phyloP scores from a whole-genome alignment of 768 basidiomycete genomes.

The Pholiota conissans region DNA sequence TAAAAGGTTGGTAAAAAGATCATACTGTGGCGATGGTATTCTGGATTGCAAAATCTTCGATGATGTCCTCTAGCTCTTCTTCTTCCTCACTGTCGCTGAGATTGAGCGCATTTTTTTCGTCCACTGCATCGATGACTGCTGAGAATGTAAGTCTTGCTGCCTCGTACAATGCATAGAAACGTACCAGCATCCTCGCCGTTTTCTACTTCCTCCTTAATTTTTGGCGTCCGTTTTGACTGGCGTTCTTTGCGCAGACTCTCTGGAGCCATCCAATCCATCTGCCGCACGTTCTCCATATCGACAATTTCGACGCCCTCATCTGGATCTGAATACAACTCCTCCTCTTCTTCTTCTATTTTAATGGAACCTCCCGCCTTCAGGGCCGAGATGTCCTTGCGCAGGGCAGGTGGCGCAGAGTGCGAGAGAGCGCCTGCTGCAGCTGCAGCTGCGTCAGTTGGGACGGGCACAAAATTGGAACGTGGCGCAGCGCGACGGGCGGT shows the following conservation, averaged over 20 bases:
- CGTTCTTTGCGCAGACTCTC: slow-evolving; percentile 63
- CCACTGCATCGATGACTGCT: slow-evolving; percentile 16
- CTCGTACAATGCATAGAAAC: slow-evolving; percentile 3
- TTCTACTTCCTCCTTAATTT: slow-evolving; percentile 45
- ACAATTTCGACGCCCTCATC: slow-evolving; percentile 87
- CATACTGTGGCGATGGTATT: slow-evolving; percentile 40
- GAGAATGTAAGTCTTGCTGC: background rate
- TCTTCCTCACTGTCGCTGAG: slow-evolving; percentile 79
- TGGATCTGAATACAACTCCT: slow-evolving; percentile 79
- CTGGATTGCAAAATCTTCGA: slow-evolving; percentile 62
- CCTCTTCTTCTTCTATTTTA: slow-evolving; percentile 37
- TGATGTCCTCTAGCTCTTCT: slow-evolving; percentile 75
- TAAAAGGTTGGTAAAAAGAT: background rate
- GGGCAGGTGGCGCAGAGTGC: slow-evolving; percentile 46
- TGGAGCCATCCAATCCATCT: slow-evolving; percentile 90
- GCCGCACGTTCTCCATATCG: slow-evolving; percentile 74
- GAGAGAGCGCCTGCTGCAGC: slow-evolving; percentile 52
- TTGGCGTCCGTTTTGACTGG: slow-evolving; percentile 21
- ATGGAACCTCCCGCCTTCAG: slow-evolving; percentile 26
- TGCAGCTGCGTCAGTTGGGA: slow-evolving; percentile 39
- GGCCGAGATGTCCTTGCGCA: slow-evolving; percentile 44
- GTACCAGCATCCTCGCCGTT: slow-evolving; percentile 23
- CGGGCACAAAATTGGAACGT: slow-evolving; percentile 57
- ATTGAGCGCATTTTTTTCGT: slow-evolving; percentile 54
- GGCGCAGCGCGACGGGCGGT: slow-evolving; percentile 47